Conservation (phyloP, 768 basidiomycete genomes). For the Tephrocybe sp. region DNA sequence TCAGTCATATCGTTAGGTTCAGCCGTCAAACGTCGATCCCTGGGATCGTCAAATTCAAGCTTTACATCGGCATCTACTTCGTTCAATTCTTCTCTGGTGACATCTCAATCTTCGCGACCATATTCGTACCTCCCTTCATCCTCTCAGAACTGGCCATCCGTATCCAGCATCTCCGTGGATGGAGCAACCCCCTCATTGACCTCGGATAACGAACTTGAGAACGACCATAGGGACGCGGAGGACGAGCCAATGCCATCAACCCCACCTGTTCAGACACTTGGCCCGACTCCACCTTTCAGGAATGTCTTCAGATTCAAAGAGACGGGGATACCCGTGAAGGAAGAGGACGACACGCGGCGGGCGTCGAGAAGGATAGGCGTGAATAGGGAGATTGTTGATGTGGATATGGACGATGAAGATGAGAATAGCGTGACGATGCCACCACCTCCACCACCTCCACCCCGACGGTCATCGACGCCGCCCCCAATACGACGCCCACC, state of each 20-base stretch:
- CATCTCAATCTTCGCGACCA: constrained; percentile 15
- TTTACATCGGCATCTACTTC: constrained; percentile 21
- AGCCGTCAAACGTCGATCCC: constrained; percentile 38
- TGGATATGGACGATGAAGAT: constrained; percentile 27
- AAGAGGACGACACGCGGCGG: background rate
- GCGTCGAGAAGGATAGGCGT: background rate
- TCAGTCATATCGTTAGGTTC: constrained; percentile 14
- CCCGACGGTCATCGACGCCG: background rate
- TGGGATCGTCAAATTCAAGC: constrained; percentile 28
- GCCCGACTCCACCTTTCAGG: constrained; percentile 27
- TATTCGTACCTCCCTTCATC: constrained; percentile 14
- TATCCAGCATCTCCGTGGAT: constrained; percentile 28
- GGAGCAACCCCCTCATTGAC: constrained; percentile 69
- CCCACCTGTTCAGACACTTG: constrained; percentile 33
- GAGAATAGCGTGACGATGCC: constrained; percentile 15
- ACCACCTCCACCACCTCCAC: constrained; percentile 9
- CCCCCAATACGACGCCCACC: constrained; percentile 1
- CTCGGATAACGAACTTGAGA: constrained; percentile 63
- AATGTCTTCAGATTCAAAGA: constrained; percentile 19
- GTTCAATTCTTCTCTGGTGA: constrained; percentile 2
- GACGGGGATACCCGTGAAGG: constrained; percentile 18
- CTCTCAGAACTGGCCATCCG: constrained; percentile 10
- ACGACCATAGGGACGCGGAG: constrained; percentile 48
- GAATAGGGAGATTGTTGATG: constrained; percentile 31
- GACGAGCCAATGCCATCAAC: constrained; percentile 55